phyloP scores from a whole-genome alignment of 2,329 filamentous ascomycete species.

The Diplodia mutila region DNA sequence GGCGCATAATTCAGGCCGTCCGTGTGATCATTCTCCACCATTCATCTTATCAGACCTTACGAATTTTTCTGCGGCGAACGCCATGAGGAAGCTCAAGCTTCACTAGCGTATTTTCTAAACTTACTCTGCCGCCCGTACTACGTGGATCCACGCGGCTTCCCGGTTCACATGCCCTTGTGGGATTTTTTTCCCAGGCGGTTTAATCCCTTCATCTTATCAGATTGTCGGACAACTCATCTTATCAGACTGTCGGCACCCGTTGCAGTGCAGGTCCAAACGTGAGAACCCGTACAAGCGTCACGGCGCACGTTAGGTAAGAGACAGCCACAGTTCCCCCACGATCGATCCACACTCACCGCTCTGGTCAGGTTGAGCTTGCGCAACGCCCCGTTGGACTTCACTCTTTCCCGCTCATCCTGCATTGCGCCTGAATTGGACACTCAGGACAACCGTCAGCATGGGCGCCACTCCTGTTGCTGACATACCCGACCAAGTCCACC shows the following conservation, averaged over 20 bases:
- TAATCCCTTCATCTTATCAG: slow-evolving; percentile 1
- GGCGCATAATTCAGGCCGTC: neutral
- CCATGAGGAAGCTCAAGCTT: neutral
- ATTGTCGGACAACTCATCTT: neutral
- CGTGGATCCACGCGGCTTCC: neutral
- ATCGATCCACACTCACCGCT: neutral
- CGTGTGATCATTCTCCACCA: neutral
- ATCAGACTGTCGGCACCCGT: neutral
- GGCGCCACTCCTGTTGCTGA: neutral
- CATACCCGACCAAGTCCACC: too few species aligned
- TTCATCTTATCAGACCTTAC: neutral
- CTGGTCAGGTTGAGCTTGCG: neutral
- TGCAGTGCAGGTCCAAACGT: neutral
- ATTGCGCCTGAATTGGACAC: too few species aligned
- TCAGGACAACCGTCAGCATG: neutral
- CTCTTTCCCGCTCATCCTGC: neutral
- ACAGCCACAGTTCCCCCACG: neutral
- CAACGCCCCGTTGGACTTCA: neutral
- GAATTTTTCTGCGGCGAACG: too few species aligned
- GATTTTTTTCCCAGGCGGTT: neutral
- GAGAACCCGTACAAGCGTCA: neutral
- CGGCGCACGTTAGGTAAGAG: neutral
- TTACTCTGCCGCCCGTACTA: neutral
- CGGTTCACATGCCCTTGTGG: neutral
- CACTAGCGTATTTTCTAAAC: neutral